Evolutionary conservation across 805 yeast species (phyloP).

Genomic region (Candida maltosa): DNA sequence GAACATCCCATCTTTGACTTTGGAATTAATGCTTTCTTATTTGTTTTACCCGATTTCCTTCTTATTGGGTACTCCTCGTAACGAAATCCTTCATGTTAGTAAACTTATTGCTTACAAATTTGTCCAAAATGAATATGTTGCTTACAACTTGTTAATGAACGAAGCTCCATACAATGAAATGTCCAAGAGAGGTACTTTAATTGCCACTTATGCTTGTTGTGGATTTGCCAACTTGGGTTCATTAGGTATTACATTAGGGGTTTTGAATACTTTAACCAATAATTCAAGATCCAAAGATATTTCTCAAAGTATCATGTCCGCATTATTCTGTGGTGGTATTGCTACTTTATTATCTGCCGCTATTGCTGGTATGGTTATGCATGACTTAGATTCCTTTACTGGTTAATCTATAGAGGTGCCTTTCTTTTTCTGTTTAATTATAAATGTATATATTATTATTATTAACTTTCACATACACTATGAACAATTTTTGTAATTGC

Average conservation of each 20-base stretch:
- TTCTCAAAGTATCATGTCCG: constrained; percentile 42
- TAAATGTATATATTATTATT: too few relatives aligned
- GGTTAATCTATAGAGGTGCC: too few relatives aligned
- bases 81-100: constrained; percentile 49
- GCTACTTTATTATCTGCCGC: constrained; percentile 56
- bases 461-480: too few relatives aligned
- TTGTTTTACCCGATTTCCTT: constrained; percentile 59
- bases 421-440: constrained; percentile 1
- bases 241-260: constrained; percentile 60
- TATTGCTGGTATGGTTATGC: constrained; percentile 62
- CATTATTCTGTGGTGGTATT: constrained; percentile 51
- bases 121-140: constrained; percentile 62
- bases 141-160: constrained; percentile 39
- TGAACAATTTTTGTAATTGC: too few relatives aligned
- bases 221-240: constrained; percentile 64
- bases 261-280: constrained; percentile 54
- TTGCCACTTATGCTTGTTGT: constrained; percentile 61
- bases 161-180: constrained; percentile 44
- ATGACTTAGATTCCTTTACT: too few relatives aligned
- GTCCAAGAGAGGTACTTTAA: constrained; percentile 48
- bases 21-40: constrained; percentile 56
- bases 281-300: constrained; percentile 44
- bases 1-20: constrained; percentile 50
- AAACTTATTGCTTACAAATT: constrained; percentile 54
- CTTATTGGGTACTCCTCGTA: constrained; percentile 52